Evolutionary conservation across 2,329 filamentous ascomycete genomes (phyloP), one percentile per base, ranked within the genome.

Genomic region (Pestalotiopsis sp.): DNA sequence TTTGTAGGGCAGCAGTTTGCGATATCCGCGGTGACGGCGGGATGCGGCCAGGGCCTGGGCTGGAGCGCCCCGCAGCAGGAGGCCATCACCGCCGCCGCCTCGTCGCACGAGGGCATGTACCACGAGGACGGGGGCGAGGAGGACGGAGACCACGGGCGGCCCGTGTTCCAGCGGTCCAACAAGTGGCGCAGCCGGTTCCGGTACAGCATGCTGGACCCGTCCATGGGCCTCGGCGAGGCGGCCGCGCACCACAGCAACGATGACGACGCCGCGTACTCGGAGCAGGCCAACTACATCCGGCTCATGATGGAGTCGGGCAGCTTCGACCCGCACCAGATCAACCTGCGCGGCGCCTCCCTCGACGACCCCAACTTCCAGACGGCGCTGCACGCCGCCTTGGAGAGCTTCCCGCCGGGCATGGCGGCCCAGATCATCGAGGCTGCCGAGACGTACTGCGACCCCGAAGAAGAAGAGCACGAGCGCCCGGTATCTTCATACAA

Each of bases 261-360:
- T 36, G 59, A 62, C 40, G 61, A 64, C 14, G 40, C 40, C 14
- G 40, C 41, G 11, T 64, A 23, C 13, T 64, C 61, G 9, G 38
- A 64, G 40, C 61, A 64, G 40, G 61, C 61, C 7, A 64, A 64
- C 40, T 64, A 64, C 38, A 64, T 64, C 41, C 61, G 61, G 11
- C 17, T 27, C 25, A 64, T 64, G 38, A 64, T 64, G 38, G 61
- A 64, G 41, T 64, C 61, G 38, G 61, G 61, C 38, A 64, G 49
- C 41, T 64, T 64, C n/a, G 61, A 64, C 61, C 38, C 25, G n/a
- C 61, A 31, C 2, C 61, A 64, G 6, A n/a, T 64, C 25, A 6
- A 40, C 4, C 20, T 64, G 23, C 38, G n/a, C 20, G 40, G 40
- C 2, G 40, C 7, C 7, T 23, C 61, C 23, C 25, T 52, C 41